Conservation (phyloP, 805 yeast species). For the Torulaspora gathmanii region DNA sequence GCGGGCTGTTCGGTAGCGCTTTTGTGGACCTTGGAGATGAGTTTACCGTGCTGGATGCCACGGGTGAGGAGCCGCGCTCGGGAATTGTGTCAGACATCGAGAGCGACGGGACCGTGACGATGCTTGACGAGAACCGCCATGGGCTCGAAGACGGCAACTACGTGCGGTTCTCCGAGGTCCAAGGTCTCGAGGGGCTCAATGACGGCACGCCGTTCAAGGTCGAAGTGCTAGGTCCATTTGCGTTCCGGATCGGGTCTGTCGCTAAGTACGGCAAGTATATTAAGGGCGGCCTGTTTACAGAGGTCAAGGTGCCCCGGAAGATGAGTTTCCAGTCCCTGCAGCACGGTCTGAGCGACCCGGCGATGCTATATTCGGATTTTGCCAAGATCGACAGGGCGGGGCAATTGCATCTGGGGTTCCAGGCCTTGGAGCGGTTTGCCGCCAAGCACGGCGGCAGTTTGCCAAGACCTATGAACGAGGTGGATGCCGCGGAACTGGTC, state of each 20-base stretch:
- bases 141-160: conserved; percentile 88
- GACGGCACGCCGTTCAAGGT: conserved; percentile 70
- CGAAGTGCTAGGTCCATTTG: conserved; percentile 90
- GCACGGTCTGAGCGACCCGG: conserved; percentile 71
- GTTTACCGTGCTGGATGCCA: conserved; percentile 75
- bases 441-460: conserved; percentile 55
- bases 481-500: conserved; percentile 66
- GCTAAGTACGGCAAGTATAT: conserved; percentile 58
- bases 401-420: conserved; percentile 87
- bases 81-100: conserved; percentile 92
- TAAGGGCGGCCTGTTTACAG: conserved; percentile 86
- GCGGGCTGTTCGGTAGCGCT: conserved; percentile 83
- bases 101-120: conserved; percentile 83
- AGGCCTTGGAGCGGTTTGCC: conserved; percentile 76
- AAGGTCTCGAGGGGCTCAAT: conserved; percentile 71
- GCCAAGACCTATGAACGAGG: conserved; percentile 72
- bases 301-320: conserved; percentile 77
- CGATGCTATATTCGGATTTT: conserved; percentile 74
- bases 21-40: conserved; percentile 87
- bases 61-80: conserved; percentile 85
- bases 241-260: conserved; percentile 64
- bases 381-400: conserved; percentile 92
- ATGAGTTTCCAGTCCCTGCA: conserved; percentile 58
- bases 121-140: conserved; percentile 87
- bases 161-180: conserved; percentile 81